phyloP scores from a whole-genome alignment of 2,329 filamentous ascomycete species.

The Pezizomycotina sp. region DNA sequence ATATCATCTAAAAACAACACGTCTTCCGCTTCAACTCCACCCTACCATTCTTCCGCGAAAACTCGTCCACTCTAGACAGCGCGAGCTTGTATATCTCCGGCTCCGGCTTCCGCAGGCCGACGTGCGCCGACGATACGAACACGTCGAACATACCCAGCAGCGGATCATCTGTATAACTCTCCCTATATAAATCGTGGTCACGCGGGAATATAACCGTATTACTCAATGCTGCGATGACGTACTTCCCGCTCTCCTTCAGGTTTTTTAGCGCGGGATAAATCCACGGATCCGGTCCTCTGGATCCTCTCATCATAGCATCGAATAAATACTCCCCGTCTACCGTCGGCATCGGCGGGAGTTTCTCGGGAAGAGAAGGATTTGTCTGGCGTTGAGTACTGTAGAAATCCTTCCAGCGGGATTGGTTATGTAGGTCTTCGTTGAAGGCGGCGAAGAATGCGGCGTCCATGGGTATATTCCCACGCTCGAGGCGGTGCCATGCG shows the following conservation, averaged over 20 bases:
- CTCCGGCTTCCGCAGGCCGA: conserved; percentile 76
- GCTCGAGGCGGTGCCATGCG: conserved; percentile 75
- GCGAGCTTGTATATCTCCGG: conserved; percentile 62
- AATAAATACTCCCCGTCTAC: conserved; percentile 68
- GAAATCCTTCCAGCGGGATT: conserved; percentile 52
- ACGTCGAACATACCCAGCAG: conserved; percentile 60
- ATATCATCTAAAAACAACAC: conserved; percentile 86
- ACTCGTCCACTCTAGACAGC: conserved; percentile 46
- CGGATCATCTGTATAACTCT: conserved; percentile 38
- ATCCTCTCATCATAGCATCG: conserved; percentile 72
- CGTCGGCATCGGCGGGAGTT: conserved; percentile 45
- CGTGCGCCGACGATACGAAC: conserved; percentile 71
- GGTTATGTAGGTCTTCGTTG: conserved; percentile 51
- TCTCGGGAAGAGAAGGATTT: too few species aligned
- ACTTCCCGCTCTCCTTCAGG: conserved; percentile 46
- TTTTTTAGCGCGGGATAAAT: conserved; percentile 69
- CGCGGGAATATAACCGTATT: conserved; percentile 79
- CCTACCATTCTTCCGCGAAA: conserved; percentile 41
- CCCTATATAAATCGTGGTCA: conserved; percentile 48
- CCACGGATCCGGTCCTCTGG: conserved; percentile 57
- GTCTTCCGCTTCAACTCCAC: conserved; percentile 45
- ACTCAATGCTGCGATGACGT: conserved; percentile 64
- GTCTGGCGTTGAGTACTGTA: too few species aligned
- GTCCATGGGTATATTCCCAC: conserved; percentile 62
- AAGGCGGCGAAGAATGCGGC: conserved; percentile 59